Evolutionary conservation across 192 early-diverging fungal species (phyloP).

Genomic region (Coemansia aciculifera): DNA sequence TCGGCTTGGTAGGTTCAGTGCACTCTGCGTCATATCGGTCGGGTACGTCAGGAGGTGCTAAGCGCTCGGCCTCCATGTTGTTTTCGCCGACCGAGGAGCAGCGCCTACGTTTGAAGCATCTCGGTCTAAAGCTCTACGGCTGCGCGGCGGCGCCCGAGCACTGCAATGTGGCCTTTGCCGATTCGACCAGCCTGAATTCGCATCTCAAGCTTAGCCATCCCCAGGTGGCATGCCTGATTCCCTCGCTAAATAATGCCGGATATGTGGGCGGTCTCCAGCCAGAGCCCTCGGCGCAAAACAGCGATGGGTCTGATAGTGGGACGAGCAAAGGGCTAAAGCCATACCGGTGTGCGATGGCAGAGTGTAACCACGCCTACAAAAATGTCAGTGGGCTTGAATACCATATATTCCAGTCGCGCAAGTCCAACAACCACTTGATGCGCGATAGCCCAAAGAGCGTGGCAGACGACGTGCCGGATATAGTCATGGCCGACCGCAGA

Average conservation of each 20-base stretch:
- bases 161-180: slow-evolving; percentile 44
- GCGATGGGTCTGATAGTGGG: background rate
- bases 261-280: background rate
- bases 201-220: slow-evolving; percentile 52
- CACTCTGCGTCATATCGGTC: background rate
- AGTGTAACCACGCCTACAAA: slow-evolving; percentile 73
- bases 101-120: slow-evolving; percentile 42
- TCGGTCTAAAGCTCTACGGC: slow-evolving; percentile 53
- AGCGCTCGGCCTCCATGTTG: slow-evolving; percentile 48
- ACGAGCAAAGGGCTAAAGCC: slow-evolving; percentile 43
- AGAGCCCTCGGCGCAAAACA: background rate
- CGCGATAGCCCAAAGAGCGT: background rate
- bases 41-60: slow-evolving; percentile 25
- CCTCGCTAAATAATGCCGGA: slow-evolving; percentile 26
- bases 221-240: slow-evolving; percentile 31
- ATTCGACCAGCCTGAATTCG: slow-evolving; percentile 44
- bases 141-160: slow-evolving; percentile 43
- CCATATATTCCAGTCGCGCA: slow-evolving; percentile 66
- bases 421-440: slow-evolving; percentile 41
- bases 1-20: slow-evolving; percentile 9
- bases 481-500: background rate
- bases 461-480: background rate
- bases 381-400: slow-evolving; percentile 85
- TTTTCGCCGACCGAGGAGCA: slow-evolving; percentile 56
- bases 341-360: slow-evolving; percentile 66